Conservation (phyloP, 2,329 filamentous ascomycete genomes). For the Colletotrichum lini region DNA sequence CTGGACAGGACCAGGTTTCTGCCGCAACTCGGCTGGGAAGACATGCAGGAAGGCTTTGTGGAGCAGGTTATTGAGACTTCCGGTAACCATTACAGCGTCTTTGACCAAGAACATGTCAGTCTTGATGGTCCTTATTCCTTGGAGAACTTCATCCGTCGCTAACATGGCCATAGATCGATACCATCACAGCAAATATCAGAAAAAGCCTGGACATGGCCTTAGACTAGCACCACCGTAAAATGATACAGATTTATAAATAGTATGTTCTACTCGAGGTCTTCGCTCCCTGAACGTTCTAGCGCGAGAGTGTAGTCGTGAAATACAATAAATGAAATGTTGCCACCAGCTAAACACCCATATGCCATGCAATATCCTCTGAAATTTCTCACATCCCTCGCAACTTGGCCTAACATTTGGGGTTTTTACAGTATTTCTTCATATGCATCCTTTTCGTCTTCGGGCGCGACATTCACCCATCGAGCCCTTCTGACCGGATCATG, state of each 20-base stretch:
- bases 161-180: slow-evolving; percentile 4
- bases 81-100: slow-evolving; percentile 35
- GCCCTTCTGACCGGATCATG: slow-evolving; percentile 23
- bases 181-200: slow-evolving; percentile 22
- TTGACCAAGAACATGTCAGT: slow-evolving; percentile 32
- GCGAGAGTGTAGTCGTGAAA: too few species aligned
- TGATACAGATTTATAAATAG: too few species aligned
- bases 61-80: slow-evolving; percentile 31
- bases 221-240: neutral
- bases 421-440: slow-evolving; percentile 9
- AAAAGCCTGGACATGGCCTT: slow-evolving; percentile 18
- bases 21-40: slow-evolving; percentile 34
- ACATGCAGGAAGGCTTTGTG: slow-evolving; percentile 34
- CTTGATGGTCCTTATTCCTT: too few species aligned
- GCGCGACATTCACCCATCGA: slow-evolving; percentile 25
- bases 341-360: too few species aligned
- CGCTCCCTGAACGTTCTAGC: too few species aligned
- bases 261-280: too few species aligned
- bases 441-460: slow-evolving; percentile 29
- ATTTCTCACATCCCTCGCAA: too few species aligned
- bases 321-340: too few species aligned
- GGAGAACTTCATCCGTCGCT: neutral
- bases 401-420: too few species aligned
- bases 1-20: slow-evolving; percentile 31
- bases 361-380: too few species aligned